Percentiles rank a stretch among this genome's conserved stretches.
phyloP scores from a whole-genome alignment of 2,329 filamentous ascomycete genomes.

The Penicillium sp. region DNA sequence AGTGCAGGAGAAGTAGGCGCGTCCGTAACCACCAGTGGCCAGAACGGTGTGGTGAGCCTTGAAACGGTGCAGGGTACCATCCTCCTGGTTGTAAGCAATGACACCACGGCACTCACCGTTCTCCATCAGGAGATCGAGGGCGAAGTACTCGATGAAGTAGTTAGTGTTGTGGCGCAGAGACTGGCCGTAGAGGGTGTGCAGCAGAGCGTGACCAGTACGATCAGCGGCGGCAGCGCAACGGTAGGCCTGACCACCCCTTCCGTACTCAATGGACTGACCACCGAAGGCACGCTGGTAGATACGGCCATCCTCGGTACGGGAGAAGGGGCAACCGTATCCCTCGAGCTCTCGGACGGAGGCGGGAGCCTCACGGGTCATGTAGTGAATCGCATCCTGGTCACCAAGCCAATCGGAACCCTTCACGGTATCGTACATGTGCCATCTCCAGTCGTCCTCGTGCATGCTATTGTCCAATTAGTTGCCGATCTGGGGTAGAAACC shows the following conservation, averaged over 20 bases:
- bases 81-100: conserved; percentile 97
- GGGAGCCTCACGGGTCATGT: conserved; percentile 95
- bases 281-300: conserved; percentile 99
- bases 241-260: conserved; percentile 97
- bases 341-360: conserved; percentile 91
- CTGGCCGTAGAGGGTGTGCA: conserved; percentile 98
- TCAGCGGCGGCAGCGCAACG: conserved; percentile 95
- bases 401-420: conserved; percentile 98
- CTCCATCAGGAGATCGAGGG: conserved; percentile 95
- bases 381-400: conserved; percentile 96
- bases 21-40: conserved; percentile 95
- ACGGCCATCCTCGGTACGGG: conserved; percentile 88
- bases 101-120: conserved; percentile 95
- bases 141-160: conserved; percentile 99
- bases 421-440: conserved; percentile 99
- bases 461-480: conserved; percentile 61
- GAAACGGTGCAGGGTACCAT: conserved; percentile 96
- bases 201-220: conserved; percentile 92
- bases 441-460: conserved; percentile 98
- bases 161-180: conserved; percentile 97
- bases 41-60: conserved; percentile 94
- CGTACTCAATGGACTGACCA: conserved; percentile 91
- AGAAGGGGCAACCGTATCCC: conserved; percentile 95
- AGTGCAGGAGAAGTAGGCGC: conserved; percentile 97
- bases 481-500: neutral